Percentiles rank a stretch among this genome's conserved stretches.
These are phyloP conservation scores for Dichomitus squalens DNA, from an alignment of 1,284 basidiomycete genomes.

Conservation along the genomic window DNA sequence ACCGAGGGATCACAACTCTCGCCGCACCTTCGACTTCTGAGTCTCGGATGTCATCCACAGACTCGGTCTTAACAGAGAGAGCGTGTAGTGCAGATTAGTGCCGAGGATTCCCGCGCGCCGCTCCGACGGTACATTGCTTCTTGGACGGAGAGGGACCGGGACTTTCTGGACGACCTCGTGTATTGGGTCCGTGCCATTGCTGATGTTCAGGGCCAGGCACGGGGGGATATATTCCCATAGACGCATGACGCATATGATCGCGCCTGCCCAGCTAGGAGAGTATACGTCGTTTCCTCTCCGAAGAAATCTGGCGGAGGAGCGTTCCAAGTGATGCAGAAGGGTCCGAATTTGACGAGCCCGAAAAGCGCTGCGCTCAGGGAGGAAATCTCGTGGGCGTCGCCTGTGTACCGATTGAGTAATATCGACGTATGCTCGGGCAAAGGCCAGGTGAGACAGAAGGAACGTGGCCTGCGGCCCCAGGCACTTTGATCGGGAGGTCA, in stretches of 20 bases:
- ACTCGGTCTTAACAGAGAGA: neutral
- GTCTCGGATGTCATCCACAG: neutral
- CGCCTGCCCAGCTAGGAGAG: neutral
- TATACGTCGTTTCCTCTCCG: neutral
- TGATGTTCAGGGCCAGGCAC: neutral
- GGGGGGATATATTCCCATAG: conserved; percentile 6
- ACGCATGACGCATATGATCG: neutral
- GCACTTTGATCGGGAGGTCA: neutral
- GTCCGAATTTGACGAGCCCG: neutral
- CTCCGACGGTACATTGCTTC: neutral
- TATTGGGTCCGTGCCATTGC: neutral
- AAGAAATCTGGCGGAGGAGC: neutral
- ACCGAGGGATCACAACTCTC: neutral
- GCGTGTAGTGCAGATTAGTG: neutral
- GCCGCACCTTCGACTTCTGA: neutral
- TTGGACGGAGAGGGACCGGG: neutral
- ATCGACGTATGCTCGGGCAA: neutral
- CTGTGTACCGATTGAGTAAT: neutral
- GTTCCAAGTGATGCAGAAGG: neutral
- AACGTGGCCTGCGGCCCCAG: neutral
- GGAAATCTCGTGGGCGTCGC: neutral
- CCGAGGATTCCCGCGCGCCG: conserved; percentile 6
- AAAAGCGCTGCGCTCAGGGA: neutral
- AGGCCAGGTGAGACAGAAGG: neutral
- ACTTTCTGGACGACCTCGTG: neutral